Evolutionary conservation across 139 green algal genomes (phyloP).

Genomic region (Pleodorina starrii): DNA sequence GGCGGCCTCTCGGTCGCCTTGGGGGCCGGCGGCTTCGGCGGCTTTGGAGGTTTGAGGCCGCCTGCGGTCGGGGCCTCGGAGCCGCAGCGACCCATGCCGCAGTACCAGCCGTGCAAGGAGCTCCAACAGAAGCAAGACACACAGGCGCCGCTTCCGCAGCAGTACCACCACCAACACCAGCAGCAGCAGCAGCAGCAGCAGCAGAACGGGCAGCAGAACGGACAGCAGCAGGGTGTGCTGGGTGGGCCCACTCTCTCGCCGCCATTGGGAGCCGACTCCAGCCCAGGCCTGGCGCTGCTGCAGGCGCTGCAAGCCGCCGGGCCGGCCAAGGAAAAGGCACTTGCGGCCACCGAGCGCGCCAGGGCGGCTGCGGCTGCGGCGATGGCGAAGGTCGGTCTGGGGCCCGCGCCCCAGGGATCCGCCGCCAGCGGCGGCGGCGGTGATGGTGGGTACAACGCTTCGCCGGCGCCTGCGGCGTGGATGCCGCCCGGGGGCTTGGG

Average conservation of each 20-base stretch:
- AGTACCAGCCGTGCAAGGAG: no score
- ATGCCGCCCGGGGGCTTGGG: no score
- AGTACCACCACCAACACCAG: neutral
- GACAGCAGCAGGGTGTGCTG: constrained; percentile 16
- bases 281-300: neutral
- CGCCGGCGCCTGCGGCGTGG: no score
- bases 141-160: neutral
- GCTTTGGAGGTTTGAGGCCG: neutral
- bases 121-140: no score
- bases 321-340: neutral
- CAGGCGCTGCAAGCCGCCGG: neutral
- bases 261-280: neutral
- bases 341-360: neutral
- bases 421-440: no score
- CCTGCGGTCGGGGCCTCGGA: neutral
- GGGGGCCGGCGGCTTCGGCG: neutral
- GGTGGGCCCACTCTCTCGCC: no score
- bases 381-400: neutral
- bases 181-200: neutral
- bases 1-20: no score
- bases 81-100: no score
- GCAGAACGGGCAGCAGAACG: neutral
- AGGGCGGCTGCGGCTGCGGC: no score
- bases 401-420: no score
- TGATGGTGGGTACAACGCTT: no score